Evolutionary conservation across 148 eudicot species (phyloP).

Genomic region (Linanthus parryae): DNA sequence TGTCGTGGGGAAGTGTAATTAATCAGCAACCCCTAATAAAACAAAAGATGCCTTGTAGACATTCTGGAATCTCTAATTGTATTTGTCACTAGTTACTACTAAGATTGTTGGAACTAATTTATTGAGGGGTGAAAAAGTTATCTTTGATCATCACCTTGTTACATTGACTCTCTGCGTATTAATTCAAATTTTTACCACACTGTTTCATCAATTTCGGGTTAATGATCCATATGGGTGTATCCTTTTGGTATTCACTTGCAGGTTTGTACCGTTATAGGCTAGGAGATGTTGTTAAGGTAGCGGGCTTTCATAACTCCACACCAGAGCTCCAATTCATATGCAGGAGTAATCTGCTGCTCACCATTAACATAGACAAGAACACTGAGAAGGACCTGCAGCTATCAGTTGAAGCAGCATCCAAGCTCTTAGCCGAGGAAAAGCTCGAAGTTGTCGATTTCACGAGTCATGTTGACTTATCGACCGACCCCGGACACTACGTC

Average conservation of each 20-base stretch:
- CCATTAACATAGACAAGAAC: conserved; percentile 90
- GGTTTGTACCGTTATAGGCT: conserved; percentile 84
- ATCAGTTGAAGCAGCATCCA: conserved; percentile 64
- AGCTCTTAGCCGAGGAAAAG: conserved; percentile 41
- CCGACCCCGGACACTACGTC: conserved; percentile 72
- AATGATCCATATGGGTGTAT: no score
- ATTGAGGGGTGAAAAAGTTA: no score
- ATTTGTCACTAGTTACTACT: no score
- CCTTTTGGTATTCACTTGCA: conserved; percentile 28
- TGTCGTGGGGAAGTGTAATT: no score
- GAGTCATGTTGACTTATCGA: conserved; percentile 44
- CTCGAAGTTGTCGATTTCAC: conserved; percentile 76
- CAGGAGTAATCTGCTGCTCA: conserved; percentile 69
- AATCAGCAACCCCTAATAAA: no score
- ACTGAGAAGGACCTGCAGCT: conserved; percentile 82
- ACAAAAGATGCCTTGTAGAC: no score
- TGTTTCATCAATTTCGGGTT: no score
- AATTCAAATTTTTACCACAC: no score
- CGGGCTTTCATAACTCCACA: conserved; percentile 78
- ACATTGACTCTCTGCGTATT: no score
- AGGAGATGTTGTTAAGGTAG: conserved; percentile 75
- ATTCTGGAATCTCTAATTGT: no score
- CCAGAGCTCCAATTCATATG: conserved; percentile 83
- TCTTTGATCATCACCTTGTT: no score
- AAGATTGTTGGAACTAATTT: no score